Base-by-base conservation (phyloP, 176 grass and related monocot species). In the Raddia distichophylla region DNA sequence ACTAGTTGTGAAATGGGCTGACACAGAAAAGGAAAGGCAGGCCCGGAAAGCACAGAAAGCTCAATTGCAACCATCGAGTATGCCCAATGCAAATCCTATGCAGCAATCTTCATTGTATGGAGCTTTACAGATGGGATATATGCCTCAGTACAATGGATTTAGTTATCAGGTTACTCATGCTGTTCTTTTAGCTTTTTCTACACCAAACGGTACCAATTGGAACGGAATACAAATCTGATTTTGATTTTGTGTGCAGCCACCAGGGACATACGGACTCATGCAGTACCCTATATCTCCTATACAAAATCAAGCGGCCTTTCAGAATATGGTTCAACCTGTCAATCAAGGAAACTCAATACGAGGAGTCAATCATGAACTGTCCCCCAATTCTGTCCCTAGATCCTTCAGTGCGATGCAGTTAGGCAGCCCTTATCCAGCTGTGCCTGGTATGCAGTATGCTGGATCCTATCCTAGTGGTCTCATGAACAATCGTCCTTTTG, bases 1-100 rank as follows among this genome's bases (percentile, higher is more conserved):
- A 1, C 86, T 99, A 89, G 97, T 99, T 93, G 91, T 99, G 76
- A 99, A 99, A 87, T 99, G 97, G 97, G 97, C 97, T 3, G 97
- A 99, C 54, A 99, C 97, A n/a, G 93, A 99, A 77, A 99, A 99
- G 77, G 93, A 99, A 91, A 99, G 93, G 56, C 97, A 94, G 78
- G 91, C 89, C 14, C 83, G 97, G 64, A 99, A 92, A 82, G 93
- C 97, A 87, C 97, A 96, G 70, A 99, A 90, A 77, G 91, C 87
- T 81, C 97, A 99, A 85, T 69, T 87, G 58, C 97, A 96, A 67
- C 71, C 86, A 16, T 86, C 91, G 76, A 87, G 79, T 63, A 79
- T 90, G 52, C 79, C 84, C 1, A 90, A 86, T 80, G 79, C 86
- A 76, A 78, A 84, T 82, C 82, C 91, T 59, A 85, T 99, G 79